Percentiles rank a stretch among this genome's conserved stretches.
Evolutionary conservation across 805 yeast species (phyloP).

Genomic region (Kodamaea lidongshanica): DNA sequence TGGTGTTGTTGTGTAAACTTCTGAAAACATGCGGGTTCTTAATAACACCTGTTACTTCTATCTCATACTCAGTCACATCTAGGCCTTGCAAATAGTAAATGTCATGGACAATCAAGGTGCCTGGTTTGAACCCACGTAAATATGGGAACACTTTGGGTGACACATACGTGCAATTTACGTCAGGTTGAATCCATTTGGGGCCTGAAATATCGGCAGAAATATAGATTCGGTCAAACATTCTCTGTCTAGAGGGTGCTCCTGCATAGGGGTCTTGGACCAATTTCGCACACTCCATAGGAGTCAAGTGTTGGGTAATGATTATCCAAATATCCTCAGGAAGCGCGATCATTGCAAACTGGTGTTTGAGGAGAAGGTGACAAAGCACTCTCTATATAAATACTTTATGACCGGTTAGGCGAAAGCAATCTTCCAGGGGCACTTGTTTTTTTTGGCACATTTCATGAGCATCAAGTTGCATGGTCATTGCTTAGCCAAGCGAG

Average conservation of each 20-base stretch:
- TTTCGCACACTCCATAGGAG: slow-evolving; percentile 1
- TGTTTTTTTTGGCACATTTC: no score
- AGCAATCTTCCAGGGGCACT: no score
- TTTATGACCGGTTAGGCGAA: no score
- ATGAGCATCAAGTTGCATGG: no score
- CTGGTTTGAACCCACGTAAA: slow-evolving; percentile 1
- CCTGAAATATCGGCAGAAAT: slow-evolving; percentile 1
- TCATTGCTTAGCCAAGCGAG: no score
- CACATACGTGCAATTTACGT: neutral
- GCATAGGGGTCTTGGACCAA: slow-evolving; percentile 1
- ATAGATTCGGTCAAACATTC: slow-evolving; percentile 3
- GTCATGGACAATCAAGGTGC: slow-evolving; percentile 1
- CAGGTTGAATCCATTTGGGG: slow-evolving; percentile 2
- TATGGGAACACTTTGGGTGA: slow-evolving; percentile 2
- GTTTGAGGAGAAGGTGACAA: no score
- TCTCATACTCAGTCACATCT: slow-evolving; percentile 1
- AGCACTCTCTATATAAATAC: no score
- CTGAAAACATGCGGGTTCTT: no score
- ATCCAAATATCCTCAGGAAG: no score
- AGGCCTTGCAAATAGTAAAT: slow-evolving; percentile 1
- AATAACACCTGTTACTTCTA: no score
- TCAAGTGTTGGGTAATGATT: neutral
- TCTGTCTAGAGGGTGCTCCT: slow-evolving; percentile 1
- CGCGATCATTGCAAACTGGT: no score
- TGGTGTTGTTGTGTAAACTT: no score